Conservation (phyloP, 371 early-diverging fungal species). For the Lichtheimia ramosa region DNA sequence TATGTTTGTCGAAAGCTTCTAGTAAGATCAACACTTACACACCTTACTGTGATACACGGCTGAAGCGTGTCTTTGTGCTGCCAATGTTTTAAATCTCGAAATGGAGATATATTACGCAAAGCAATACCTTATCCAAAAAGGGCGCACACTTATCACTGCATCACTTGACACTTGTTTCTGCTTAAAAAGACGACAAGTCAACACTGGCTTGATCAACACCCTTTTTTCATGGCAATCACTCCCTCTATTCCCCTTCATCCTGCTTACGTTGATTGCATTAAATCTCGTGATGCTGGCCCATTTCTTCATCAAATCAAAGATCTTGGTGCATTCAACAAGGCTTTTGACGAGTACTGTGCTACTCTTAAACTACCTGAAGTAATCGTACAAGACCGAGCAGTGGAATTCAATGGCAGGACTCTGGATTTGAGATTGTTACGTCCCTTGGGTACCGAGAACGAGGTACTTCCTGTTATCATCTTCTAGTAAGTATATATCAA, state of each 20-base stretch:
- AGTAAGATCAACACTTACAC: too few relatives aligned
- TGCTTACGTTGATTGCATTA: conserved; percentile 4
- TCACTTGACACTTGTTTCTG: too few relatives aligned
- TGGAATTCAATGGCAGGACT: neutral
- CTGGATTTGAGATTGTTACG: conserved; percentile 9
- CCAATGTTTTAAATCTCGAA: too few relatives aligned
- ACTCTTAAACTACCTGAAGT: conserved; percentile 4
- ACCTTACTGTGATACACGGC: too few relatives aligned
- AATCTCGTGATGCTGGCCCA: conserved; percentile 1
- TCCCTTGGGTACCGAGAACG: conserved; percentile 16
- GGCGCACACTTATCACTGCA: too few relatives aligned
- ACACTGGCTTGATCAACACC: too few relatives aligned
- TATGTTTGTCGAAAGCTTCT: too few relatives aligned
- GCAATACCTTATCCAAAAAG: too few relatives aligned
- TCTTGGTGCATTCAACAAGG: neutral
- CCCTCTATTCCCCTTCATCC: conserved; percentile 9
- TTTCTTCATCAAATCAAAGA: neutral
- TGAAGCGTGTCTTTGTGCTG: too few relatives aligned
- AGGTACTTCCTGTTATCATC: conserved; percentile 18
- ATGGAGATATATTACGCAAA: too few relatives aligned
- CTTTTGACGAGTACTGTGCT: neutral
- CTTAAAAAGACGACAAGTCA: too few relatives aligned
- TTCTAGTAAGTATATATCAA: too few relatives aligned
- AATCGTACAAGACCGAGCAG: conserved; percentile 1
- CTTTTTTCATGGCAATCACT: neutral